Evolutionary conservation across 2,329 filamentous ascomycete genomes (phyloP), one percentile per base, ranked within the genome.

Genomic region (Rhinocladiella mackenziei): DNA sequence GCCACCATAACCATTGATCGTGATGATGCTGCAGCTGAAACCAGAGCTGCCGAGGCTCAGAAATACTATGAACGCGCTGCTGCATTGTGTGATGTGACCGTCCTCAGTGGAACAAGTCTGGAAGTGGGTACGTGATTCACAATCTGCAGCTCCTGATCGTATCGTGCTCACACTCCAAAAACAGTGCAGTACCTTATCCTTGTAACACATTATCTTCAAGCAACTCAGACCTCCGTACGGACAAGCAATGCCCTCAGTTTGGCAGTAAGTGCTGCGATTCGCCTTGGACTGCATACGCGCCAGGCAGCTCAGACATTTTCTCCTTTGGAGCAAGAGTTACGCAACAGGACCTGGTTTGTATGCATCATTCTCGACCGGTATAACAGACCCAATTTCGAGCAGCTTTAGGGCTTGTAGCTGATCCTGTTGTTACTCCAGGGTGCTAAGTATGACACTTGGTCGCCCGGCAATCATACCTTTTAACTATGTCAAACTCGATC

Each of bases 191-290:
- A 67, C 30, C 62, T 77, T 6, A 61, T 78, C 0, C 46, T 78
- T 0, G 65, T 71, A 51, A 67, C 66, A 3, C 71, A 74, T 35
- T 78, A 77, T 44, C 62, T 77, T 0, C 74, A 79, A 52, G 73
- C 74, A 2, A 76, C 74, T 0, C 71, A 75, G 26, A 69, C 68
- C 14, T 76, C 74, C 0, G 63, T 75, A 2, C 68, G 76, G 41
- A 70, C 75, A 2, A 78, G 75, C 74, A 73, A 66, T 0, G 64
- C 72, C 0, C 76, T 78, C 48, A 74, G 76, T 0, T 62, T 78
- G 0, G 69, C 74, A 0, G 67, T 77, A 2, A 72, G 69, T 45
- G 69, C 70, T 1, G 74, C 75, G 0, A 60, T 74, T 19, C 69
- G 74, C 20, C 59, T 79, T 1, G 75, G 76, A 0, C 56, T 78